These are phyloP conservation scores for Talaromyces atroroseus DNA, from an alignment of 2,329 filamentous ascomycete genomes.

Conservation along the genomic window DNA sequence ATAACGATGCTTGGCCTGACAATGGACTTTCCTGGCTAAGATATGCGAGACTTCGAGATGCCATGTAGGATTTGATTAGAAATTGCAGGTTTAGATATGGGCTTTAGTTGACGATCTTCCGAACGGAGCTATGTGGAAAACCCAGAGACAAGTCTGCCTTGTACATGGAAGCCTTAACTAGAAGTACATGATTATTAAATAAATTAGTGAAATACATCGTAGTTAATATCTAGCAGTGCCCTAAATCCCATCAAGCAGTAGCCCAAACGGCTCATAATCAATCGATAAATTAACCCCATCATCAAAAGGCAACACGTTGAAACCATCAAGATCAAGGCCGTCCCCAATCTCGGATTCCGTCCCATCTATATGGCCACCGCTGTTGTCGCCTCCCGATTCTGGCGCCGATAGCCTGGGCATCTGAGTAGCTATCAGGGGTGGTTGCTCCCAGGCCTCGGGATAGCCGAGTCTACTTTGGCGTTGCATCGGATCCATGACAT, in stretches of 20 bases:
- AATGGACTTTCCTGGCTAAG: neutral
- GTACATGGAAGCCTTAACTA: no score
- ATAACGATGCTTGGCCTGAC: neutral
- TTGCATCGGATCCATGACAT: neutral
- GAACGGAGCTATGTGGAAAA: no score
- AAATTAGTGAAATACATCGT: neutral
- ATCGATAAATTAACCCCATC: slow-evolving; percentile 11
- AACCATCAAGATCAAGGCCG: slow-evolving; percentile 11
- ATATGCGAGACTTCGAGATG: no score
- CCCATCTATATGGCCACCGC: neutral
- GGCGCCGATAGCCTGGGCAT: neutral
- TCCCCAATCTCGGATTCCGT: slow-evolving; percentile 1
- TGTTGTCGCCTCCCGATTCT: neutral
- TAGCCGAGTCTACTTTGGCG: neutral
- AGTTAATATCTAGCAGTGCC: neutral
- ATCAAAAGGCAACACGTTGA: slow-evolving; percentile 11
- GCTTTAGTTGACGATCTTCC: neutral
- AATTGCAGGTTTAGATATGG: neutral
- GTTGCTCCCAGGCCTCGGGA: neutral
- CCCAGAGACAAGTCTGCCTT: no score
- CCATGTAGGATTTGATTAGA: no score
- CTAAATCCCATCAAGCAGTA: slow-evolving; percentile 11
- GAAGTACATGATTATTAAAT: no score
- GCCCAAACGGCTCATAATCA: slow-evolving; percentile 13
- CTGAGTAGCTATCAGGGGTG: neutral